Evolutionary conservation across 164 flowering plant genomes (phyloP).

Genomic region (grape (Vitis vinifera)): DNA sequence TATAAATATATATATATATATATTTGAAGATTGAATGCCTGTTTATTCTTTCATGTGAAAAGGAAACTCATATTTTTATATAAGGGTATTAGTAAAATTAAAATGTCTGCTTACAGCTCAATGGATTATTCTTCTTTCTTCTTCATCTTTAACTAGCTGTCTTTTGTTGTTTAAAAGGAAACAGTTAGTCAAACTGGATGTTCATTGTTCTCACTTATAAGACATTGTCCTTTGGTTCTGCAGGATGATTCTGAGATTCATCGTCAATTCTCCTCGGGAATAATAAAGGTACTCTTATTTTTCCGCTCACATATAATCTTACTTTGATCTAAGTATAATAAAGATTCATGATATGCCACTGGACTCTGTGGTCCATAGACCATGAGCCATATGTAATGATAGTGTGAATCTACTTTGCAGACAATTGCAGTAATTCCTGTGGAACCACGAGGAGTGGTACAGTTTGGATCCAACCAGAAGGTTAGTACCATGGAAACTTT

Average conservation of each 20-base stretch:
- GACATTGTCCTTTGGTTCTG: conserved; percentile 8
- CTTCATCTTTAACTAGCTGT: neutral
- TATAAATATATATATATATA: too few species aligned
- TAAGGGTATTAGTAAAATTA: too few species aligned
- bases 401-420: conserved; percentile 45
- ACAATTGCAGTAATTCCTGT: conserved; percentile 70
- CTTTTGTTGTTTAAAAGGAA: neutral
- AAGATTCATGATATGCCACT: neutral
- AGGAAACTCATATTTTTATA: too few species aligned
- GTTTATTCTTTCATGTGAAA: too few species aligned
- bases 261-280: conserved; percentile 56
- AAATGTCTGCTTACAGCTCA: too few species aligned
- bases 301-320: neutral
- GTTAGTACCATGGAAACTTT: conserved; percentile 28
- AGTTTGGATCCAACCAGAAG: conserved; percentile 81
- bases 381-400: conserved; percentile 5
- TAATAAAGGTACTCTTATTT: conserved; percentile 60
- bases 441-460: conserved; percentile 61
- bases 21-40: too few species aligned
- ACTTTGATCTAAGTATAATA: neutral
- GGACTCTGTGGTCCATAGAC: conserved; percentile 1
- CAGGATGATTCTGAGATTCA: conserved; percentile 54
- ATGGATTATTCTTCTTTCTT: neutral
- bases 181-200: neutral
- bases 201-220: conserved; percentile 1